Base-by-base conservation (phyloP, 345 rosid genomes). In the Lagerstroemia speciosa region DNA sequence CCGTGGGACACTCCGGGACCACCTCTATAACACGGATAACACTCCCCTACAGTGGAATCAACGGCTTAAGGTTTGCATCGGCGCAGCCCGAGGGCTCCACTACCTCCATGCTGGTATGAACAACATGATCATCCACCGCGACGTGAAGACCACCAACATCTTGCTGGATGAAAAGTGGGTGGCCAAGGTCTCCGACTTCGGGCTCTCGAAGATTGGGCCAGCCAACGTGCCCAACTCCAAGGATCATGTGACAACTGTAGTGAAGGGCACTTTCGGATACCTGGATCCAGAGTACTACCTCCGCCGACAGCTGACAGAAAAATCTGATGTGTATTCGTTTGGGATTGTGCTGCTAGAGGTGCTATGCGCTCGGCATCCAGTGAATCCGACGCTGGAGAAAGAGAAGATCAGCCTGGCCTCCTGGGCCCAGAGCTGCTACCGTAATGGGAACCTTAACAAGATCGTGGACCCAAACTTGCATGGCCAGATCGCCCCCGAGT, bases 321-420 rank as follows among this genome's bases (percentile, higher is more conserved):
- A 89, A 76, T 86, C 89, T 0, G 94, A 89, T 68, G 88, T 85
- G 30, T 89, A 85, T 62, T 89, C 90, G 2, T 89, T 86, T n/a
- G 90, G 38, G 95, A 82, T 85, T 30, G 90, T 89, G 65, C 33
- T 87, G 53, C 73, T 78, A n/a, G 95, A 89, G 67, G 79, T 83
- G 20, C 17, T 86, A 16, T 82, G 88, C 24, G 85, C 81, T 10
- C 70, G 87, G 65, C 79, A n/a, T 86, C 72, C 81, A 1, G 32
- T 73, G 32, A 73, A 71, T 24, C 73, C 68, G 40, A 52, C 41
- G 22, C 75, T 29, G 67, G 75, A 64, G 37, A 76, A 40, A 26
- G 75, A 82, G 60, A 70, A 83, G 66, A 38, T 40, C 30, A 80
- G 75, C 72, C 75, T 87, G 58, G 76, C 80, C 0, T 71, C 68